Percentiles rank a stretch among this genome's conserved stretches.
These are phyloP conservation scores for Hypericum androsaemum DNA, from an alignment of 345 rosid species.

Conservation along the genomic window DNA sequence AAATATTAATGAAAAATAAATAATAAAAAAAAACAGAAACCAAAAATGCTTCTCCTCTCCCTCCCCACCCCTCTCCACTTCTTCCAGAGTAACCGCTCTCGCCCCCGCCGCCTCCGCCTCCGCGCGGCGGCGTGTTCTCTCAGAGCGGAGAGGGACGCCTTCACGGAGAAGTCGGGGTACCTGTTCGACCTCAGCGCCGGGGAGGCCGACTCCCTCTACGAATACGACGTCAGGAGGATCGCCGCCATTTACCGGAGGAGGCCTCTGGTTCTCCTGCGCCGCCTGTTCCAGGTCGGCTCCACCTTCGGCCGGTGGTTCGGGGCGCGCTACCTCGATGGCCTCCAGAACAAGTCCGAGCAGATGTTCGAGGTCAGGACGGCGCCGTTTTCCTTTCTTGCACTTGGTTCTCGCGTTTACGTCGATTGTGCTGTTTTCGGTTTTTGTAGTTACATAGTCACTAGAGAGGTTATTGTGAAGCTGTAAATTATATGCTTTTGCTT, in stretches of 20 bases:
- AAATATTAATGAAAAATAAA: too few species aligned
- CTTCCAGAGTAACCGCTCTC: not conserved
- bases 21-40: too few species aligned
- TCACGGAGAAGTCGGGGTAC: conserved; percentile 82
- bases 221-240: conserved; percentile 44
- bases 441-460: too few species aligned
- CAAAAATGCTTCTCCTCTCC: too few species aligned
- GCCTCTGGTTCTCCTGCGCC: conserved; percentile 59
- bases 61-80: conserved; percentile 30
- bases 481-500: too few species aligned
- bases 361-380: conserved; percentile 56
- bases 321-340: conserved; percentile 48
- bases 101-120: conserved; percentile 14
- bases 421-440: too few species aligned
- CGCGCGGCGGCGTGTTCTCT: conserved; percentile 17
- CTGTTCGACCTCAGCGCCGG: conserved; percentile 49
- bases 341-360: conserved; percentile 49
- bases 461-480: too few species aligned
- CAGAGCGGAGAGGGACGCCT: conserved; percentile 45
- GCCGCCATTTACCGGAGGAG: conserved; percentile 45
- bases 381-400: not conserved
- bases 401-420: too few species aligned
- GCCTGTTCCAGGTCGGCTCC: conserved; percentile 58
- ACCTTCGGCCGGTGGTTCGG: conserved; percentile 77
- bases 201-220: conserved; percentile 53